A percentile compares a stretch with the other conserved stretches of the same genome.
These are phyloP conservation scores for Cubamyces lactineus DNA, from an alignment of 768 basidiomycete species.

Conservation along the genomic window DNA sequence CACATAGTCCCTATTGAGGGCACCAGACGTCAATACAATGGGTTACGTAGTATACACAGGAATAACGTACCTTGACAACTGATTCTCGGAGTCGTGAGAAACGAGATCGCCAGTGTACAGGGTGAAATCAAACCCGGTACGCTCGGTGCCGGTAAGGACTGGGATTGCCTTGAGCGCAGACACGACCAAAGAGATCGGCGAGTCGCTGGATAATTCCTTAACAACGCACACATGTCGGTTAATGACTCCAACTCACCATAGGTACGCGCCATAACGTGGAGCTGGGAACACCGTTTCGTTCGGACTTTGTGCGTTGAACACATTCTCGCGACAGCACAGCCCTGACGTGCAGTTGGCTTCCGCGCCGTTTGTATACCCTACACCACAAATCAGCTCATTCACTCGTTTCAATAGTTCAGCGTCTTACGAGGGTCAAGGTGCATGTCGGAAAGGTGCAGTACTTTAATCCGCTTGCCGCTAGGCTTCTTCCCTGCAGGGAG, in stretches of 20 bases:
- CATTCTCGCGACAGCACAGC: constrained; percentile 65
- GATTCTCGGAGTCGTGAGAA: constrained; percentile 68
- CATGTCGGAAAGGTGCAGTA: constrained; percentile 77
- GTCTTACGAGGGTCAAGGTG: constrained; percentile 72
- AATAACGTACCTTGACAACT: constrained; percentile 57
- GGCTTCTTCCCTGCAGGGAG: constrained; percentile 59
- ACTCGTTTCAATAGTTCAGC: neutral
- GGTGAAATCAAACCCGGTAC: constrained; percentile 64
- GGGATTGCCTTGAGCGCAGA: constrained; percentile 72
- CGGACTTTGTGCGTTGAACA: constrained; percentile 52
- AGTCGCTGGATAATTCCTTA: constrained; percentile 48
- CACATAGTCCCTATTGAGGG: constrained; percentile 51
- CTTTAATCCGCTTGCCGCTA: constrained; percentile 68
- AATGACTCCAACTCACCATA: constrained; percentile 45
- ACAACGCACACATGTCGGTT: neutral
- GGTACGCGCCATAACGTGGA: constrained; percentile 67
- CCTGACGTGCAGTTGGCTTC: constrained; percentile 74
- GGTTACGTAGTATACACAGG: neutral
- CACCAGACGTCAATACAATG: neutral
- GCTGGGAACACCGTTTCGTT: constrained; percentile 57
- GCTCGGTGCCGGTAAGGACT: constrained; percentile 59
- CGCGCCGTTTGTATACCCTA: constrained; percentile 69
- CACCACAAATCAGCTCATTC: neutral
- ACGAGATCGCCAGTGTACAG: constrained; percentile 77
- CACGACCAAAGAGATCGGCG: constrained; percentile 61